A percentile compares a stretch with the other conserved stretches of the same genome.
Evolutionary conservation across 2,329 filamentous ascomycete species (phyloP).

Genomic region (Aspergillus eucalypticola): DNA sequence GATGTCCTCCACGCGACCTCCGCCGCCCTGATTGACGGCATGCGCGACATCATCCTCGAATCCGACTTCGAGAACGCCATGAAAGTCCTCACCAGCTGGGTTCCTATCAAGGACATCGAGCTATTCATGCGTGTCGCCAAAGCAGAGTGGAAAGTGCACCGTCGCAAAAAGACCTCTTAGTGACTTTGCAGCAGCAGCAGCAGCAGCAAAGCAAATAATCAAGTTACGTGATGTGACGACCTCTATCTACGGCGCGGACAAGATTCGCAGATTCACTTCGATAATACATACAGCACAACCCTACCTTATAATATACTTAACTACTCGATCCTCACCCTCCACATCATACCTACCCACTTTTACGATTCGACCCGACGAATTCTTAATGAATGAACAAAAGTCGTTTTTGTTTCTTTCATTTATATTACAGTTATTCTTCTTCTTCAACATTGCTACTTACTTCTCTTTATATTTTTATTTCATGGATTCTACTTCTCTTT

Average conservation of each 20-base stretch:
- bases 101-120: conserved; percentile 92
- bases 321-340: neutral
- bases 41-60: conserved; percentile 82
- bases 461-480: neutral
- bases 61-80: conserved; percentile 97
- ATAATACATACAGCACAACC: conserved; percentile 2
- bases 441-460: neutral
- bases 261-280: neutral
- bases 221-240: neutral
- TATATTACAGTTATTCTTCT: neutral
- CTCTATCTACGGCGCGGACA: neutral
- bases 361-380: conserved; percentile 17
- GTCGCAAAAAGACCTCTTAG: conserved; percentile 47
- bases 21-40: conserved; percentile 86
- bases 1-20: conserved; percentile 88
- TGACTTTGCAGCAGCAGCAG: neutral
- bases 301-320: neutral
- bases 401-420: conserved; percentile 11
- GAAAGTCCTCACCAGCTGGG: conserved; percentile 93
- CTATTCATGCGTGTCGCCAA: conserved; percentile 86
- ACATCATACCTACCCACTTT: neutral
- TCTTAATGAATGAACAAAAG: conserved; percentile 17
- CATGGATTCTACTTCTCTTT: neutral
- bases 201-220: neutral
- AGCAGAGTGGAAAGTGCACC: conserved; percentile 76